These are phyloP conservation scores for Rhodotorula sp. DNA, from an alignment of 1,284 basidiomycete genomes.

Conservation along the genomic window DNA sequence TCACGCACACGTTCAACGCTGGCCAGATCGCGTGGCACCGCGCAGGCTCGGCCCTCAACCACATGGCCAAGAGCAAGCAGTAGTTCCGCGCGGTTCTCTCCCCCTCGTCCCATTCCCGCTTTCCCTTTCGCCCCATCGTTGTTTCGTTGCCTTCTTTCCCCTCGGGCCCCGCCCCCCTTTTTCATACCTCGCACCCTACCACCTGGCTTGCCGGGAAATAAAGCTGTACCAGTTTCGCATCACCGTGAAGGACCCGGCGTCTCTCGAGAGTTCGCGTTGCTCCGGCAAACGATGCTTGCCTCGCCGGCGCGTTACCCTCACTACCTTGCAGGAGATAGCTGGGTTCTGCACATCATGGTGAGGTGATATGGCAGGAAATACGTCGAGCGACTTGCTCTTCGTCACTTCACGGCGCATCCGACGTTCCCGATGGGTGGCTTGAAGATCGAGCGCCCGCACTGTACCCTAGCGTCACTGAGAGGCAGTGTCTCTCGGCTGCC, in stretches of 20 bases:
- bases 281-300: neutral
- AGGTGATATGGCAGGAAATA: neutral
- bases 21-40: conserved; percentile 43
- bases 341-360: too few species aligned
- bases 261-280: neutral
- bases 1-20: conserved; percentile 45
- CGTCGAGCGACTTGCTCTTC: neutral
- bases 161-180: neutral
- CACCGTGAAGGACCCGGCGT: too few species aligned
- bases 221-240: conserved; percentile 1
- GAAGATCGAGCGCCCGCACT: too few species aligned
- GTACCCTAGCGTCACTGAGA: too few species aligned
- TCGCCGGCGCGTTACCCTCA: neutral
- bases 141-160: neutral
- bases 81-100: too few species aligned
- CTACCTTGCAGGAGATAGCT: too few species aligned
- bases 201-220: neutral
- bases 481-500: too few species aligned
- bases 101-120: neutral
- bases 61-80: neutral
- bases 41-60: conserved; percentile 25
- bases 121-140: neutral
- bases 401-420: neutral
- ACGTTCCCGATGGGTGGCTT: neutral
- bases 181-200: neutral